phyloP scores from a whole-genome alignment of 352 stramenopile genomes.

The Phytophthora sojae region DNA sequence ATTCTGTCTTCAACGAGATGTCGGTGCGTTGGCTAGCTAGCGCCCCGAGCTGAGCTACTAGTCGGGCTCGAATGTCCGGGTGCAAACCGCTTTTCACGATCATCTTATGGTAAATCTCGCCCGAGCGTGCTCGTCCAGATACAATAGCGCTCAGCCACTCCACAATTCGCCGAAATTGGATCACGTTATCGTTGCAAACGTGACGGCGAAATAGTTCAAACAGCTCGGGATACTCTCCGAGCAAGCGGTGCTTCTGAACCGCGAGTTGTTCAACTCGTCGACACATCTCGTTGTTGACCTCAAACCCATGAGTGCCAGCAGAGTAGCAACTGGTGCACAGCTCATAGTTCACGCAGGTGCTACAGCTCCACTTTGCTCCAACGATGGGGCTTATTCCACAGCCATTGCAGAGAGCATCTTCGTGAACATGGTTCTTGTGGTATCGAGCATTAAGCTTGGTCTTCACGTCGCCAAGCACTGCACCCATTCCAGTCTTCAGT shows the following conservation, averaged over 20 bases:
- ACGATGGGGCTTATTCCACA: conserved; percentile 84
- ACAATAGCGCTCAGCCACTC: conserved; percentile 80
- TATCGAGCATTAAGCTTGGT: conserved; percentile 55
- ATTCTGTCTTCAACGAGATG: conserved; percentile 76
- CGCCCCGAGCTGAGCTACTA: conserved; percentile 67
- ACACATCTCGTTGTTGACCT: conserved; percentile 77
- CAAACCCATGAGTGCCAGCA: conserved; percentile 70
- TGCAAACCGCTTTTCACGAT: conserved; percentile 79
- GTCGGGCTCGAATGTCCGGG: conserved; percentile 73
- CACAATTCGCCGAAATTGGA: conserved; percentile 73
- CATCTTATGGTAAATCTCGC: conserved; percentile 65
- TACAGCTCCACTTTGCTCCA: conserved; percentile 80
- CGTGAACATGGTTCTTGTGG: conserved; percentile 76
- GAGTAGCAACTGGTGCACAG: conserved; percentile 79
- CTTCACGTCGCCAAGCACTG: conserved; percentile 72
- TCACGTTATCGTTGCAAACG: conserved; percentile 75
- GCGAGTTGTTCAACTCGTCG: conserved; percentile 67
- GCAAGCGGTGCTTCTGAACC: conserved; percentile 55
- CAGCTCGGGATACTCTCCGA: conserved; percentile 69
- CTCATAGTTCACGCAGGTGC: conserved; percentile 72
- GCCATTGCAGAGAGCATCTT: conserved; percentile 82
- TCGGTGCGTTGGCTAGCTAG: conserved; percentile 66
- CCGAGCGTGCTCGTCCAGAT: conserved; percentile 47
- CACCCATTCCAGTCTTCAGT: conserved; percentile 50
- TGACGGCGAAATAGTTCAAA: conserved; percentile 75